Evolutionary conservation across 2,329 filamentous ascomycete genomes (phyloP).

Genomic region (Pseudocercospora crystallina): DNA sequence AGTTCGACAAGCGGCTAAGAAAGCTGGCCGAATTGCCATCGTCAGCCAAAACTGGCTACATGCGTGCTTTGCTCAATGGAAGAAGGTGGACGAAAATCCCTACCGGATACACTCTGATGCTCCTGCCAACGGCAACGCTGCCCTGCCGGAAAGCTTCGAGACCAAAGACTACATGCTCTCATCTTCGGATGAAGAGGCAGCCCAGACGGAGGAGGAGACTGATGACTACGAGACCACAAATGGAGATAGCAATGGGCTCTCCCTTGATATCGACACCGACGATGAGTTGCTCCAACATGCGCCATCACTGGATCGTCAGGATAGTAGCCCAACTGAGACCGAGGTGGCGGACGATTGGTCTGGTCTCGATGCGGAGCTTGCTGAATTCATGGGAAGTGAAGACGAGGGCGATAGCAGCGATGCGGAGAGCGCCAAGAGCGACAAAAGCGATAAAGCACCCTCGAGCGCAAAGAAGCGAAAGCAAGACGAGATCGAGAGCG

Average conservation of each 20-base stretch:
- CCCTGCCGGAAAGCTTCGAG: slow-evolving; percentile 32
- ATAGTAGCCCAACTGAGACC: slow-evolving; percentile 30
- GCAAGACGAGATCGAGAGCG: slow-evolving; percentile 32
- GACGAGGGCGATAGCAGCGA: slow-evolving; percentile 41
- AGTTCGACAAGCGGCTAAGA: slow-evolving; percentile 79
- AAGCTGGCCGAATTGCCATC: slow-evolving; percentile 74
- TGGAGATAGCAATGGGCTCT: slow-evolving; percentile 15
- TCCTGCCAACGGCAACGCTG: slow-evolving; percentile 51
- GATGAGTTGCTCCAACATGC: slow-evolving; percentile 49
- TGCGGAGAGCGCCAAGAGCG: slow-evolving; percentile 23
- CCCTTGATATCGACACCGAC: slow-evolving; percentile 27
- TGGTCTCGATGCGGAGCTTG: slow-evolving; percentile 66
- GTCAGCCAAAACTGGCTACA: slow-evolving; percentile 89
- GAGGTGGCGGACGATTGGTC: slow-evolving; percentile 42
- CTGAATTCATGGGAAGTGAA: slow-evolving; percentile 66
- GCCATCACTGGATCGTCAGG: slow-evolving; percentile 42
- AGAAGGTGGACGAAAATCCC: slow-evolving; percentile 71
- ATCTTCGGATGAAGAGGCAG: slow-evolving; percentile 47
- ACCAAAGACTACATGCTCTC: slow-evolving; percentile 40
- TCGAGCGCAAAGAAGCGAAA: slow-evolving; percentile 33
- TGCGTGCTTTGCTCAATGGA: slow-evolving; percentile 82
- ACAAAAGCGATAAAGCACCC: slow-evolving; percentile 27
- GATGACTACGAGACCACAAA: slow-evolving; percentile 21
- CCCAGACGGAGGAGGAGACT: slow-evolving; percentile 37
- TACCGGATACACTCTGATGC: slow-evolving; percentile 78